Evolutionary conservation across 1,284 basidiomycete genomes (phyloP).

Genomic region (Boletus subluridellus): DNA sequence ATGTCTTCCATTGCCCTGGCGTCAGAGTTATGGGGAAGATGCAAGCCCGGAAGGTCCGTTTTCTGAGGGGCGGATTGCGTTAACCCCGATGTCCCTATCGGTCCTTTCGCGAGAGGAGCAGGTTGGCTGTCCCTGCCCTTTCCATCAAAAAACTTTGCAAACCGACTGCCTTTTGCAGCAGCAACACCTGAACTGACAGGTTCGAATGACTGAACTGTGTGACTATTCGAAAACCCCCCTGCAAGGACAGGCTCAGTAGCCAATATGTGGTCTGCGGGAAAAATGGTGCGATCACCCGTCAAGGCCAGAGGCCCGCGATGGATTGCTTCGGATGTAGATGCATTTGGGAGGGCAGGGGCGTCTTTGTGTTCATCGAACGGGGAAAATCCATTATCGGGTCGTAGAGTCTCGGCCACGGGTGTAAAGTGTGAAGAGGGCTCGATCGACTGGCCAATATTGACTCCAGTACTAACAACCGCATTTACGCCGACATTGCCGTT

Average conservation of each 20-base stretch:
- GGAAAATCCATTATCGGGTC: conserved; percentile 44
- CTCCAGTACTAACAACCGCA: conserved; percentile 21
- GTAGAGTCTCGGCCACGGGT: conserved; percentile 26
- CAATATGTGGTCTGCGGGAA: conserved; percentile 26
- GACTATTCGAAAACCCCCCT: conserved; percentile 18
- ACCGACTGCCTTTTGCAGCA: conserved; percentile 66
- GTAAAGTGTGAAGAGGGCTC: conserved; percentile 25
- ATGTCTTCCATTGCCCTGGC: conserved; percentile 69
- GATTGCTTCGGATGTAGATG: conserved; percentile 31
- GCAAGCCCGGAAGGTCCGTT: conserved; percentile 41
- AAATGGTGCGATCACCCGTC: conserved; percentile 23
- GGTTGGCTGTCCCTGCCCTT: conserved; percentile 51
- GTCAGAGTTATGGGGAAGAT: conserved; percentile 42
- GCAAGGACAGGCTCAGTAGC: conserved; percentile 18
- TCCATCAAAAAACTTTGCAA: conserved; percentile 80
- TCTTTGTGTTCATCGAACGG: conserved; percentile 54
- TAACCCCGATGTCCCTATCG: conserved; percentile 39
- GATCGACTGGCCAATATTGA: conserved; percentile 9
- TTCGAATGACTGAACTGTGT: conserved; percentile 34
- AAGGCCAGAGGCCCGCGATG: conserved; percentile 34
- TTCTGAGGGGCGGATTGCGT: conserved; percentile 48
- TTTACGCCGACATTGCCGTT: conserved; percentile 23
- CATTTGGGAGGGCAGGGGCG: conserved; percentile 21
- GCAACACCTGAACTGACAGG: conserved; percentile 39
- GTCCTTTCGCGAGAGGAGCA: conserved; percentile 38